Base-by-base conservation (phyloP, 2,329 filamentous ascomycete genomes). In the Bretziella fagacearum region DNA sequence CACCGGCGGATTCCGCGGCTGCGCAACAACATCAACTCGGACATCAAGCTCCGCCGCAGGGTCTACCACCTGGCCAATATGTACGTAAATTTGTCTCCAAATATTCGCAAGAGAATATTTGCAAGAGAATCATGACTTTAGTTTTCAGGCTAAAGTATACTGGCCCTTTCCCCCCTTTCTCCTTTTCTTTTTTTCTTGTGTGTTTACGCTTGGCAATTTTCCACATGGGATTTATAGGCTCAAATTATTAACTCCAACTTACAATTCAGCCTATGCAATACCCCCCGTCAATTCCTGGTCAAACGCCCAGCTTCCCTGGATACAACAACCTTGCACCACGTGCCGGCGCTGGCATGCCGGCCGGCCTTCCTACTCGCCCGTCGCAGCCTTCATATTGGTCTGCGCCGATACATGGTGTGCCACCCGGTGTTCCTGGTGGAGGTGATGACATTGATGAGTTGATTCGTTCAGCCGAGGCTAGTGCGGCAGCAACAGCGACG, bases 391-490 rank as follows among this genome's bases (percentile, higher is more conserved):
- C 18, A 22, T 50, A 44, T 20, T 50, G 48, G 48, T 40, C 48
- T 5, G 36, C 39, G 20, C 33, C 47, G 10, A 15, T 32, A 8
- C 42, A 32, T 22, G 22, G 25, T 3, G 25, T n/a, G 10, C 23
- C 15, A n/a, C 59, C 58, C 23, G 56, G 58, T 20, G 59, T 56
- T 4, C 54, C 53, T 25, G 59, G 59, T 55, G 55, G 53, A 18
- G 43, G 53, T 5, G 76, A 79, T 56, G 73, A 79, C 52, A 79
- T 80, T 55, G 76, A 80, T 57, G 67, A 75, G 56, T 60, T 79
- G 53, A 79, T 79, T 54, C 70, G 76, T 44, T 73, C 74, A 66
- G 75, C 74, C 2, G 74, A 79, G 58, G 71, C 73, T 5, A 72
- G 74, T 41, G 73, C 76, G 54, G 60, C 62, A 6, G 58, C 62